phyloP scores from a whole-genome alignment of 768 basidiomycete genomes.

The Lactifluus hygrophoroides region DNA sequence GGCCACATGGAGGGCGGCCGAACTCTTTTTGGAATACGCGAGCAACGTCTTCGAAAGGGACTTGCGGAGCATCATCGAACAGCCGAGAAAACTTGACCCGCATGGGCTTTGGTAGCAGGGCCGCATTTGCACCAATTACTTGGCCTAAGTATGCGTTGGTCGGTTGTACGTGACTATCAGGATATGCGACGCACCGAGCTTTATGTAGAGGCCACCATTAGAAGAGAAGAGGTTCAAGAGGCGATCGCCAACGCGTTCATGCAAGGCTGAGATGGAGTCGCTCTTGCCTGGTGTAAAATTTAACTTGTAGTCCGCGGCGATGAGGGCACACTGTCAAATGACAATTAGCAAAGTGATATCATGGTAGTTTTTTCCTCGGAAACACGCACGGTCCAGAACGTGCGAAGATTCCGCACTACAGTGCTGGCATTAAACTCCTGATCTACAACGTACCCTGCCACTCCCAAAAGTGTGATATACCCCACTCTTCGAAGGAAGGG shows the following conservation, averaged over 20 bases:
- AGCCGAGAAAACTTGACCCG: conserved; percentile 74
- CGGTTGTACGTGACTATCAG: conserved; percentile 1
- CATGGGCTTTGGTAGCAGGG: conserved; percentile 74
- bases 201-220: conserved; percentile 83
- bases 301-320: conserved; percentile 77
- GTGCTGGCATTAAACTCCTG: conserved; percentile 42
- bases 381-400: conserved; percentile 40
- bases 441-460: conserved; percentile 33
- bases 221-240: conserved; percentile 67
- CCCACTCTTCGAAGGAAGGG: conserved; percentile 22
- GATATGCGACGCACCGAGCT: conserved; percentile 46
- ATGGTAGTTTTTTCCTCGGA: not conserved
- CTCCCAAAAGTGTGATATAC: conserved; percentile 25
- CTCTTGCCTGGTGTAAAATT: conserved; percentile 73
- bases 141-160: conserved; percentile 39
- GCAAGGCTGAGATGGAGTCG: conserved; percentile 68
- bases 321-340: conserved; percentile 46
- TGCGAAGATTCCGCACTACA: conserved; percentile 38
- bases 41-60: conserved; percentile 61
- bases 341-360: not conserved
- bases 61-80: conserved; percentile 84
- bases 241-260: conserved; percentile 75
- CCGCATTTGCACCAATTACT: conserved; percentile 78
- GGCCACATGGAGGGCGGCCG: conserved; percentile 52
- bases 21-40: conserved; percentile 64